These are phyloP conservation scores for Microascus cirrosus DNA, from an alignment of 2,329 filamentous ascomycete genomes.

Conservation along the genomic window DNA sequence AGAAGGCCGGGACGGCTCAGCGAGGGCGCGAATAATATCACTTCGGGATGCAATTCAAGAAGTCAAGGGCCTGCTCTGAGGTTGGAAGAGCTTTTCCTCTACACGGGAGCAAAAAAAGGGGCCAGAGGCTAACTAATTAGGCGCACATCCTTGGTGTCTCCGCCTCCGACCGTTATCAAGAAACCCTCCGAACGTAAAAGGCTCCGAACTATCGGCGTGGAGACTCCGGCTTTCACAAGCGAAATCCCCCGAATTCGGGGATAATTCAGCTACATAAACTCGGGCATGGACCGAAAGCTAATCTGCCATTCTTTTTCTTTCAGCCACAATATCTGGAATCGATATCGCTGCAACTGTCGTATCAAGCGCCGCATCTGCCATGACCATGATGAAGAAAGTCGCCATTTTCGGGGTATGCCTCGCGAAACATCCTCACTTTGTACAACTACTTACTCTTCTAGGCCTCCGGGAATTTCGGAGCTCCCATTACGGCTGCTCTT, in stretches of 20 bases:
- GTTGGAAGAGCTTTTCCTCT: too few species aligned
- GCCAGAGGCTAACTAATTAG: too few species aligned
- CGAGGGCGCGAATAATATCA: not conserved
- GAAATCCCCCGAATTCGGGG: not conserved
- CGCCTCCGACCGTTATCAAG: not conserved
- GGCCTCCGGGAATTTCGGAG: constrained; percentile 4
- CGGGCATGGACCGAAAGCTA: not conserved
- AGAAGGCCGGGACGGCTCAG: not conserved
- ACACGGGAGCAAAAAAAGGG: too few species aligned
- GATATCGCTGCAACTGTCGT: not conserved
- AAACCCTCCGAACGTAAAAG: not conserved
- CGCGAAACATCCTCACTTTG: not conserved
- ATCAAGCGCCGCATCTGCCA: not conserved
- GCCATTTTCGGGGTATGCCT: not conserved
- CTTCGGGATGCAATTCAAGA: not conserved
- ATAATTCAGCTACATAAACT: not conserved
- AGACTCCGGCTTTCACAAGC: too few species aligned
- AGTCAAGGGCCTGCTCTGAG: not conserved
- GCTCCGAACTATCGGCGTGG: not conserved
- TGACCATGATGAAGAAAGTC: not conserved
- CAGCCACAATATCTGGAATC: not conserved
- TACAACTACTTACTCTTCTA: not conserved
- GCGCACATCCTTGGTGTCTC: not conserved
- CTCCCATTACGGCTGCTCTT: constrained; percentile 4
- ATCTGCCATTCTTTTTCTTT: not conserved